Conservation (phyloP, 2,329 filamentous ascomycete species). For the Aspergillus fumigatiaffinis region DNA sequence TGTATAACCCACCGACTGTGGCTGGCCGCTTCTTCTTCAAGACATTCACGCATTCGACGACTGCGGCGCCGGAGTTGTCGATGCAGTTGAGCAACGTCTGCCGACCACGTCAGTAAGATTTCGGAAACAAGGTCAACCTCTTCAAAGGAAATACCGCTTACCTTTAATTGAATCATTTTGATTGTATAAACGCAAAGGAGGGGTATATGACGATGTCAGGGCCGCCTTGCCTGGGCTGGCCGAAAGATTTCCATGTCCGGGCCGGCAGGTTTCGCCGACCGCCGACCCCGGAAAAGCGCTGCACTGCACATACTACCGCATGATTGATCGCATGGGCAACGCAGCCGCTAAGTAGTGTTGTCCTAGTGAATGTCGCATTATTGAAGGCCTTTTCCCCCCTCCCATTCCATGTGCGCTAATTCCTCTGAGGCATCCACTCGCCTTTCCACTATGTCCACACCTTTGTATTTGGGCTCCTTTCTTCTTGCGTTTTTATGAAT, state of each 20-base stretch:
- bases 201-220: background rate
- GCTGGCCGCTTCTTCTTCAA: constrained; percentile 83
- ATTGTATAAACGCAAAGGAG: constrained; percentile 24
- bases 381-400: background rate
- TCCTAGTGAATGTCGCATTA: constrained; percentile 1
- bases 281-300: constrained; percentile 15
- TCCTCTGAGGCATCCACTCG: constrained; percentile 2
- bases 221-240: constrained; percentile 3
- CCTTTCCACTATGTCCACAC: constrained; percentile 2
- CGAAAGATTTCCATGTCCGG: constrained; percentile 19
- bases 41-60: constrained; percentile 94
- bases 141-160: constrained; percentile 10
- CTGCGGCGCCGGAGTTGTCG: constrained; percentile 96
- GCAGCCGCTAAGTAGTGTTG: constrained; percentile 2
- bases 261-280: constrained; percentile 24
- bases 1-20: constrained; percentile 67
- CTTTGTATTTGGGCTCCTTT: constrained; percentile 7
- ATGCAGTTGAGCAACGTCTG: constrained; percentile 98
- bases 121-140: background rate
- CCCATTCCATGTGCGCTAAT: constrained; percentile 6
- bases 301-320: too few relatives aligned
- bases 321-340: constrained; percentile 9
- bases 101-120: constrained; percentile 5
- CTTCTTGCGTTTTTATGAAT: constrained; percentile 1
- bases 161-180: constrained; percentile 92